Percentiles rank a stretch among this genome's conserved stretches.
Evolutionary conservation across 2,329 filamentous ascomycete genomes (phyloP).

Genomic region (Phyllosticta citrichinensis): DNA sequence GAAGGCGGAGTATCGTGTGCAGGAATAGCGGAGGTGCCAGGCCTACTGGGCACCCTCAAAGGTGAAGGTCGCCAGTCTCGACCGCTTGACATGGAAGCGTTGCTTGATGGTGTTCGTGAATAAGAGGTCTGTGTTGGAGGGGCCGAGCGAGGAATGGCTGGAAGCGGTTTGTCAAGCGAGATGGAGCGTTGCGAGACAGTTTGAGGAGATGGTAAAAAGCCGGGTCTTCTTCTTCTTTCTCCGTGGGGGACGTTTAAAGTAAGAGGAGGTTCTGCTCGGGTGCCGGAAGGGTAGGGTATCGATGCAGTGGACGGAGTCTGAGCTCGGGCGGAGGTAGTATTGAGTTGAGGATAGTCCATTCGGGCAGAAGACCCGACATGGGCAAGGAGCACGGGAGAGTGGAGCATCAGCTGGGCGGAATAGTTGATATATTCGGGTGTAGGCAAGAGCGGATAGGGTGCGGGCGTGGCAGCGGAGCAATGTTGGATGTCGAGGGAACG

Average conservation of each 20-base stretch:
- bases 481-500: slow-evolving; percentile 6
- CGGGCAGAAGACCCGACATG: slow-evolving; percentile 7
- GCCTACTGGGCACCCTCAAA: neutral
- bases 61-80: neutral
- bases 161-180: neutral
- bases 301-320: neutral
- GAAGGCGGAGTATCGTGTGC: neutral
- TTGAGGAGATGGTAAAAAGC: neutral
- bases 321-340: neutral
- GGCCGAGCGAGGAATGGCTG: slow-evolving; percentile 1
- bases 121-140: slow-evolving; percentile 2
- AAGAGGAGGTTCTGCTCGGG: neutral
- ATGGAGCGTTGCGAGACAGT: neutral
- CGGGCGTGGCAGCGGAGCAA: slow-evolving; percentile 6
- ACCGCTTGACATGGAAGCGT: neutral
- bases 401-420: slow-evolving; percentile 8
- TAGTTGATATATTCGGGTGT: slow-evolving; percentile 10
- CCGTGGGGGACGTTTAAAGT: neutral
- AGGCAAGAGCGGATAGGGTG: neutral
- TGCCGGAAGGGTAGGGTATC: neutral
- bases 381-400: slow-evolving; percentile 7
- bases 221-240: neutral
- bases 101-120: neutral
- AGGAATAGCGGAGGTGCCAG: neutral
- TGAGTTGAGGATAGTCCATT: slow-evolving; percentile 1